Conservation (phyloP, 1,284 basidiomycete species). For the Cerioporus squamosus region DNA sequence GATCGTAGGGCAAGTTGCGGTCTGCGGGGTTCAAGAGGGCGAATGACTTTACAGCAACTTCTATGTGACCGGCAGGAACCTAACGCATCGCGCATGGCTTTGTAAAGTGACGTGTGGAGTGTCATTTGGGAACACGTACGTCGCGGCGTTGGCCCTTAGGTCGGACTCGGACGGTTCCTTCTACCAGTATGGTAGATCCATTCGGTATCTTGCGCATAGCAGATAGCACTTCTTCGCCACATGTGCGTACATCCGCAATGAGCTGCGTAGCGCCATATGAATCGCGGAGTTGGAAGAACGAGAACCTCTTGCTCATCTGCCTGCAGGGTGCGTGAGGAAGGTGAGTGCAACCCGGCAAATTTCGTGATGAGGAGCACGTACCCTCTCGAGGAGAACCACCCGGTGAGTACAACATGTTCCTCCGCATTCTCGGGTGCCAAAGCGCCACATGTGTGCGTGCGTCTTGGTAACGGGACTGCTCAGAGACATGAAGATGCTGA, state of each 20-base stretch:
- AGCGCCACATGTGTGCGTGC: constrained; percentile 23
- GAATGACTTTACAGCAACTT: constrained; percentile 75
- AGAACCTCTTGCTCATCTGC: constrained; percentile 67
- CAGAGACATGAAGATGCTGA: background rate
- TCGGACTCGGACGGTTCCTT: constrained; percentile 70
- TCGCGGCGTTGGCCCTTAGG: constrained; percentile 62
- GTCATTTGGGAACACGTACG: constrained; percentile 23
- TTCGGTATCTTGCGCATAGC: constrained; percentile 66
- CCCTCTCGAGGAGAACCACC: constrained; percentile 23
- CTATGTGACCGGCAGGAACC: constrained; percentile 75
- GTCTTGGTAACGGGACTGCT: constrained; percentile 17
- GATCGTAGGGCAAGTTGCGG: constrained; percentile 75
- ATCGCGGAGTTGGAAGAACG: constrained; percentile 84
- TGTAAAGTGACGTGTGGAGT: background rate
- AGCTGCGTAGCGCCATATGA: constrained; percentile 80
- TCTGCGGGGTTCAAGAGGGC: constrained; percentile 82
- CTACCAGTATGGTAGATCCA: constrained; percentile 77
- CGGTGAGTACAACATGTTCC: constrained; percentile 11
- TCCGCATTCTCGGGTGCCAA: constrained; percentile 7
- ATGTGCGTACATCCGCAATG: constrained; percentile 50
- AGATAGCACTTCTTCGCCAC: constrained; percentile 39
- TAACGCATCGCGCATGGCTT: constrained; percentile 26
- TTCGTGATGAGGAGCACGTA: background rate
- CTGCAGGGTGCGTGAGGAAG: constrained; percentile 37
- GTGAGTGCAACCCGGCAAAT: background rate